A percentile compares a stretch with the other conserved stretches of the same genome.
Evolutionary conservation across 2,329 filamentous ascomycete species (phyloP).

Genomic region (Exophiala phaeomuriformis): DNA sequence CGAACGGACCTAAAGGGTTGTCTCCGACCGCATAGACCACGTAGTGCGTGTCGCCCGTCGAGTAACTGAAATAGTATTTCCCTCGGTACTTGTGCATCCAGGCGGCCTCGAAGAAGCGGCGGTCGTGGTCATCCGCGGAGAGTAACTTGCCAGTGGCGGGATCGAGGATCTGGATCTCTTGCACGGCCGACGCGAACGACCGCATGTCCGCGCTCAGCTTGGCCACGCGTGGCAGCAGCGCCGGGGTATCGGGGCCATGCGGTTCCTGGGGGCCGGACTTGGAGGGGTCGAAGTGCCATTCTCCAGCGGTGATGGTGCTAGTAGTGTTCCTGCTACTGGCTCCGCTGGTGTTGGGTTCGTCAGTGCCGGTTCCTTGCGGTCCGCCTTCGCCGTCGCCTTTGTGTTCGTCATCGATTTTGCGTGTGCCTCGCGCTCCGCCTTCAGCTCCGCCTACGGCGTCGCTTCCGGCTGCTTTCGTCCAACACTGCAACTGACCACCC

Average conservation of each 20-base stretch:
- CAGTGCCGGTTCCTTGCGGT: no score
- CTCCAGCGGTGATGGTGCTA: no score
- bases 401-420: no score
- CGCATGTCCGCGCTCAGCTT: conserved; percentile 60
- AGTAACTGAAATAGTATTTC: conserved; percentile 69
- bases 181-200: conserved; percentile 48
- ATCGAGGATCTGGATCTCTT: conserved; percentile 58
- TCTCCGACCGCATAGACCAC: conserved; percentile 61
- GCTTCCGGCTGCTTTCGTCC: conserved; percentile 33
- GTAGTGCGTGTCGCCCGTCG: conserved; percentile 70
- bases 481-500: conserved; percentile 76
- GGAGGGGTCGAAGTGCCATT: conserved; percentile 46
- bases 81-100: conserved; percentile 69
- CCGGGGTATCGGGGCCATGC: conserved; percentile 46
- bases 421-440: no score
- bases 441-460: background rate
- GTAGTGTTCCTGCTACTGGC: no score
- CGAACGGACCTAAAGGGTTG: conserved; percentile 63
- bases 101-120: conserved; percentile 72
- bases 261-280: conserved; percentile 56
- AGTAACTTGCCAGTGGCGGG: conserved; percentile 52
- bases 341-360: no score
- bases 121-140: conserved; percentile 60
- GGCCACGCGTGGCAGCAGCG: conserved; percentile 61
- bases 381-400: no score